These are phyloP conservation scores for Helianthus annuus DNA, from an alignment of 129 eudicot species.

Conservation along the genomic window DNA sequence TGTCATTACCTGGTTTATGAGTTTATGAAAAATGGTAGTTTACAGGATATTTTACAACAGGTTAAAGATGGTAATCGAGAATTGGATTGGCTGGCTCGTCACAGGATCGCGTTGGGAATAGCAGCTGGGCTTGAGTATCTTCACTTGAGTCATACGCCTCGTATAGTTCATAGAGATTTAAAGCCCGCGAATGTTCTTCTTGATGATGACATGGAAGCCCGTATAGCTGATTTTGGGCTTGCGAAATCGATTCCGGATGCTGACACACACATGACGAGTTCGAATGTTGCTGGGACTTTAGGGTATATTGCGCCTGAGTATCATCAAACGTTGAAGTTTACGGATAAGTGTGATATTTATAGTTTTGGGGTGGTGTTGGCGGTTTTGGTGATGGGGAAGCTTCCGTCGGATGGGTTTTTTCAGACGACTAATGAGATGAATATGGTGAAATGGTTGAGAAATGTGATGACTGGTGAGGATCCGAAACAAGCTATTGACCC, in stretches of 20 bases:
- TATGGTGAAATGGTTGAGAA: constrained; percentile 89
- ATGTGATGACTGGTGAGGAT: constrained; percentile 71
- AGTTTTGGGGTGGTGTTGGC: constrained; percentile 82
- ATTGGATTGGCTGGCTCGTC: constrained; percentile 66
- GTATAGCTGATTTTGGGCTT: constrained; percentile 92
- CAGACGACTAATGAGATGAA: constrained; percentile 65
- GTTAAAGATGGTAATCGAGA: constrained; percentile 55
- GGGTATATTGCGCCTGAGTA: constrained; percentile 98
- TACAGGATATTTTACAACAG: constrained; percentile 58
- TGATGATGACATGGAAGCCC: constrained; percentile 91
- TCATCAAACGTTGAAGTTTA: constrained; percentile 81
- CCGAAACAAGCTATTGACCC: constrained; percentile 72
- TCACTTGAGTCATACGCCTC: constrained; percentile 58
- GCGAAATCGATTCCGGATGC: constrained; percentile 83
- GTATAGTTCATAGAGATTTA: constrained; percentile 82
- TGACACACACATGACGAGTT: constrained; percentile 62
- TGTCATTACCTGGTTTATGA: constrained; percentile 91
- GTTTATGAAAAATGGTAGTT: constrained; percentile 88
- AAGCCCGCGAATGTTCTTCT: constrained; percentile 87
- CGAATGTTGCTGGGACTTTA: constrained; percentile 80
- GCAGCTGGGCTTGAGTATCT: constrained; percentile 92
- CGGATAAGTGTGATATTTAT: constrained; percentile 80
- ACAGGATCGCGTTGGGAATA: constrained; percentile 60
- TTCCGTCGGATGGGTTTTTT: constrained; percentile 76
- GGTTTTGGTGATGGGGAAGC: constrained; percentile 70